Evolutionary conservation across 441 rosid genomes (phyloP).

Genomic region (Biscutella laevigata): DNA sequence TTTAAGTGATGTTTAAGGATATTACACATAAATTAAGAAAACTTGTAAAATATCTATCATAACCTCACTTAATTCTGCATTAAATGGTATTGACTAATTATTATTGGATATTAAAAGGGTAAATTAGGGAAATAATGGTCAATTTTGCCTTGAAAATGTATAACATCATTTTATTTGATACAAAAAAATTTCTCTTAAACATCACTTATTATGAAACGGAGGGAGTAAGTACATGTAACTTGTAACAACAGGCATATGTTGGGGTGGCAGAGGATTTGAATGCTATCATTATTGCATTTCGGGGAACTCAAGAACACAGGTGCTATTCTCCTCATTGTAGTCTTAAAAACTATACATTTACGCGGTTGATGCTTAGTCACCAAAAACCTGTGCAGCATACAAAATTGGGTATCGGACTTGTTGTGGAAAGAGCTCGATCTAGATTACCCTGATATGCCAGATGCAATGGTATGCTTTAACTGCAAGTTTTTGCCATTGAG

Average conservation of each 20-base stretch:
- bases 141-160: too few species aligned
- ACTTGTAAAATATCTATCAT: too few species aligned
- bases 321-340: constrained; percentile 5
- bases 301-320: constrained; percentile 96
- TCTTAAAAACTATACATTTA: background rate
- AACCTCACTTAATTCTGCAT: too few species aligned
- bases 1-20: too few species aligned
- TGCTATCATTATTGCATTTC: constrained; percentile 77
- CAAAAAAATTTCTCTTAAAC: too few species aligned
- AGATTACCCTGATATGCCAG: constrained; percentile 87
- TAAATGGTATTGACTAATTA: too few species aligned
- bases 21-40: too few species aligned
- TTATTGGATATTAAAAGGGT: too few species aligned
- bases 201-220: too few species aligned
- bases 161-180: too few species aligned
- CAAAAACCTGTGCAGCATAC: constrained; percentile 43
- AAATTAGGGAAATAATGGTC: too few species aligned
- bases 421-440: constrained; percentile 96
- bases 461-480: constrained; percentile 60
- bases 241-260: constrained; percentile 59
- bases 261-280: constrained; percentile 83
- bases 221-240: background rate
- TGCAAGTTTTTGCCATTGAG: background rate
- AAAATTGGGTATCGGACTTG: constrained; percentile 86
- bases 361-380: constrained; percentile 3